Evolutionary conservation across 2,329 filamentous ascomycete species (phyloP).

Genomic region (Aspergillus clavatus): DNA sequence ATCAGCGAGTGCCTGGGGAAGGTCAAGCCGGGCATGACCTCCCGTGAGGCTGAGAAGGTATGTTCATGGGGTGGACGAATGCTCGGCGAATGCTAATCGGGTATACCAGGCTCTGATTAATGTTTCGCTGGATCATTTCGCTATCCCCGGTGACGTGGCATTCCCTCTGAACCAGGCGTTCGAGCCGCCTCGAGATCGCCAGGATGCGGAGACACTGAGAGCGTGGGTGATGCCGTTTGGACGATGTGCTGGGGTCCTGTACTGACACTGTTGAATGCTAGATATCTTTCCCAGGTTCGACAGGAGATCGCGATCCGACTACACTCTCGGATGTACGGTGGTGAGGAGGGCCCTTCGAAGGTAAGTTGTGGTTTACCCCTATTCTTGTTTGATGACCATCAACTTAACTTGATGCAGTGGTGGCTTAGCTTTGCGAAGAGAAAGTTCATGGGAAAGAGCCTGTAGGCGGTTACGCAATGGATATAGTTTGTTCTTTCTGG

Average conservation of each 20-base stretch:
- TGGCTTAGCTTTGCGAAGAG: constrained; percentile 99
- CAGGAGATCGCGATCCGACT: constrained; percentile 83
- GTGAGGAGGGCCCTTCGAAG: constrained; percentile 63
- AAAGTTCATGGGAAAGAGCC: constrained; percentile 97
- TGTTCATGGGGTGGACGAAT: background rate
- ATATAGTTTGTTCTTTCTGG: constrained; percentile 15
- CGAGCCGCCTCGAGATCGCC: constrained; percentile 77
- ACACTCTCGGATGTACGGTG: constrained; percentile 80
- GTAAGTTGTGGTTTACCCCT: constrained; percentile 29
- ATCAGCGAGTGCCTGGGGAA: constrained; percentile 84
- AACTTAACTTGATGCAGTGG: constrained; percentile 61
- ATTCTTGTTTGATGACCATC: background rate
- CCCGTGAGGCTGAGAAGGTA: constrained; percentile 64
- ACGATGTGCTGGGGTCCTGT: background rate
- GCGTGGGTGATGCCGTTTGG: constrained; percentile 55
- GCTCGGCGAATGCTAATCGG: constrained; percentile 19
- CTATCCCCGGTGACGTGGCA: constrained; percentile 85
- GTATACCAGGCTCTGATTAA: constrained; percentile 76
- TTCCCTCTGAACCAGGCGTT: constrained; percentile 98
- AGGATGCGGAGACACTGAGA: constrained; percentile 81
- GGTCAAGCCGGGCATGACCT: constrained; percentile 69
- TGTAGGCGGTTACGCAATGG: constrained; percentile 47
- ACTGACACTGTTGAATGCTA: constrained; percentile 16
- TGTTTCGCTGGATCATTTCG: constrained; percentile 89
- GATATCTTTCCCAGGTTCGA: constrained; percentile 74